These are phyloP conservation scores for Phytophthora pinifolia DNA, from an alignment of 352 stramenopile genomes.

Conservation along the genomic window DNA sequence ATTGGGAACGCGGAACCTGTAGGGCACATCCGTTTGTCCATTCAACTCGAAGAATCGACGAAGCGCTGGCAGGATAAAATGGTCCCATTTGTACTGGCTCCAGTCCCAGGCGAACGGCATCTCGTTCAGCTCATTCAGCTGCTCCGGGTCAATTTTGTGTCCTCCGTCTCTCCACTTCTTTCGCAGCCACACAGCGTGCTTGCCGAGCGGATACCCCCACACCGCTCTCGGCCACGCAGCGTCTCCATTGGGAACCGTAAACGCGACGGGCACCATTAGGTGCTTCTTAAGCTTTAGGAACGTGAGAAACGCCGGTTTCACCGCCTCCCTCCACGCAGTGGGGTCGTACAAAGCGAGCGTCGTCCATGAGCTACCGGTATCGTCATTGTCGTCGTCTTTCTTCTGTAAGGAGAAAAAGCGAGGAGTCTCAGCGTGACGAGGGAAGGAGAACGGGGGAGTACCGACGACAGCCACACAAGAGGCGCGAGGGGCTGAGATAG, in stretches of 20 bases:
- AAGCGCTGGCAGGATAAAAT: slow-evolving; percentile 30
- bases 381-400: no score
- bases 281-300: slow-evolving; percentile 12
- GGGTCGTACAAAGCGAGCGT: no score
- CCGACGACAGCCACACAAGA: no score
- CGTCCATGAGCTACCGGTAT: no score
- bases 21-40: slow-evolving; percentile 32
- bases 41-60: slow-evolving; percentile 28
- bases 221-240: no score
- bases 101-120: slow-evolving; percentile 31
- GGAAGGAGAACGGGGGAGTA: no score
- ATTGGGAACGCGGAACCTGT: slow-evolving; percentile 23
- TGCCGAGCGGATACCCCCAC: slow-evolving; percentile 1
- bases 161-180: not conserved
- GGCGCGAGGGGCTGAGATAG: no score
- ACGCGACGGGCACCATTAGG: slow-evolving; percentile 7
- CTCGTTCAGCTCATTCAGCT: slow-evolving; percentile 13
- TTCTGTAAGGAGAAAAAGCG: no score
- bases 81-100: slow-evolving; percentile 2
- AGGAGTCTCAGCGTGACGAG: no score
- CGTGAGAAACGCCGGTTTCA: not conserved
- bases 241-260: slow-evolving; percentile 1
- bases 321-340: no score
- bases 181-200: slow-evolving; percentile 9
- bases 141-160: not conserved